Percentiles rank a stretch among this genome's conserved stretches.
Conservation (phyloP, 2,329 filamentous ascomycete genomes). For the Alternaria sp. region DNA sequence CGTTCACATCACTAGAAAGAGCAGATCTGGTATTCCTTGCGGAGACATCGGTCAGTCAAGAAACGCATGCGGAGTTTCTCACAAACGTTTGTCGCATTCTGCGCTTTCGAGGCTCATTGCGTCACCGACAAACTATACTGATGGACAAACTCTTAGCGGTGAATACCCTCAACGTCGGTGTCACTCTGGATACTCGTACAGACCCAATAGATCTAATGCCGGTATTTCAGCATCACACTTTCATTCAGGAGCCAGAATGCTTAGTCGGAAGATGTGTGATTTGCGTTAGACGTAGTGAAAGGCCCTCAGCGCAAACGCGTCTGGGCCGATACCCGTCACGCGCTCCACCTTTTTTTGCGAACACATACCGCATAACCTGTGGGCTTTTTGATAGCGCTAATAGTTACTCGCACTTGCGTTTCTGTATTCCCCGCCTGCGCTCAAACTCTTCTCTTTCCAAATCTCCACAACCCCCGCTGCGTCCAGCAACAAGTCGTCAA, state of each 20-base stretch:
- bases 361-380: background rate
- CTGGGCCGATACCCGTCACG: background rate
- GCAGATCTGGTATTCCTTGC: background rate
- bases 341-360: background rate
- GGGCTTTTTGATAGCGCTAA: background rate
- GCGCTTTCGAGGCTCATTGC: background rate
- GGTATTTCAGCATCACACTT: fast-evolving
- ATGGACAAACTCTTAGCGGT: background rate
- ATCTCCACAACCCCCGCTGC: background rate
- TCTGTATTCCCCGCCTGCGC: background rate
- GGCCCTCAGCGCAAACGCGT: background rate
- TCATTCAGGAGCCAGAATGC: background rate
- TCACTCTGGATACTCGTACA: background rate
- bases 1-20: background rate
- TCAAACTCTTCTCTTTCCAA: background rate
- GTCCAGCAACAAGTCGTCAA: background rate
- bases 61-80: background rate
- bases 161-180: background rate
- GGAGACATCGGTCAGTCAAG: fast-evolving
- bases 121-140: background rate
- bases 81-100: background rate
- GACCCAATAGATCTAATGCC: background rate
- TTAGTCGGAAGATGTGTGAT: background rate
- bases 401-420: background rate
- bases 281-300: background rate